These are phyloP conservation scores for Seminavis robusta DNA, from an alignment of 108 stramenopile genomes.

Conservation along the genomic window DNA sequence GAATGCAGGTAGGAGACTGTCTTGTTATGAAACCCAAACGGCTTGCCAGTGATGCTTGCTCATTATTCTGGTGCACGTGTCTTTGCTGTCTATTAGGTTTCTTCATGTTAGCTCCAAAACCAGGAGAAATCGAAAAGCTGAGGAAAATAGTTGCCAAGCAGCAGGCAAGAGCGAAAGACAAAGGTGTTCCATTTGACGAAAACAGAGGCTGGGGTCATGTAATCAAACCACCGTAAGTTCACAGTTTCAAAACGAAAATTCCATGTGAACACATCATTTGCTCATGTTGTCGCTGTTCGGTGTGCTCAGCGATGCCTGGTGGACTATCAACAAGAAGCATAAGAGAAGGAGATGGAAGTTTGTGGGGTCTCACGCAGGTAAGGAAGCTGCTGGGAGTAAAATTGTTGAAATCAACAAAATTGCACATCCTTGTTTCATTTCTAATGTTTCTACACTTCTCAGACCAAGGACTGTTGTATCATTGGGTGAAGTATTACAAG, in stretches of 20 bases:
- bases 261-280: too few relatives aligned
- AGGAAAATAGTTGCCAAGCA: too few relatives aligned
- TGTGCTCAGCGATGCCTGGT: conserved; percentile 8
- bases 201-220: conserved; percentile 23
- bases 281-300: too few relatives aligned
- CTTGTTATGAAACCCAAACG: too few relatives aligned
- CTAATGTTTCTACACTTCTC: too few relatives aligned
- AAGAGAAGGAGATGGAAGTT: too few relatives aligned
- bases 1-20: conserved; percentile 1
- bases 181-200: not conserved
- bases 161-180: too few relatives aligned
- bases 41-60: too few relatives aligned
- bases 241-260: conserved; percentile 1
- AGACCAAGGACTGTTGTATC: conserved; percentile 56
- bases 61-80: not conserved
- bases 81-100: not conserved
- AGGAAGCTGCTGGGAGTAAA: conserved; percentile 1
- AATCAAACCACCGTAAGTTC: conserved; percentile 15
- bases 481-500: conserved; percentile 36
- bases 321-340: conserved; percentile 4
- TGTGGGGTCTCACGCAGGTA: not conserved
- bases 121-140: too few relatives aligned
- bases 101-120: not conserved
- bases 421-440: conserved; percentile 51
- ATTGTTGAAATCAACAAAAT: conserved; percentile 12